A percentile compares a stretch with the other conserved stretches of the same genome.
Evolutionary conservation across 2,329 filamentous ascomycete genomes (phyloP).

Genomic region (Ceratocystis alfenasii): DNA sequence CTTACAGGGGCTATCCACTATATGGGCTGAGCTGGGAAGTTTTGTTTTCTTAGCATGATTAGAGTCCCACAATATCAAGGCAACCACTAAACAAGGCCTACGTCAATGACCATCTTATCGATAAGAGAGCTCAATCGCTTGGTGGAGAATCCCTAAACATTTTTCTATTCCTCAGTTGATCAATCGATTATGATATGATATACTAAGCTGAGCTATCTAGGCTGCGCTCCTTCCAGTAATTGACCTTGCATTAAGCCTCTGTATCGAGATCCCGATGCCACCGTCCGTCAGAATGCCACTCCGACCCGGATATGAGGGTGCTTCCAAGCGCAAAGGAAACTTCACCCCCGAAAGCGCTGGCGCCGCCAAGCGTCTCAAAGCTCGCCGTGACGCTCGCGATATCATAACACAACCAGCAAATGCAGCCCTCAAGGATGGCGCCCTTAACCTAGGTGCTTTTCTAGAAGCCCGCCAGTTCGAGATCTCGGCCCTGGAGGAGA

Average conservation of each 20-base stretch:
- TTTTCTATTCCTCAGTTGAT: slow-evolving; percentile 1
- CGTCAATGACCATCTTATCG: slow-evolving; percentile 13
- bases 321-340: slow-evolving; percentile 14
- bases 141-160: slow-evolving; percentile 12
- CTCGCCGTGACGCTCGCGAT: slow-evolving; percentile 35
- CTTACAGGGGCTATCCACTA: neutral
- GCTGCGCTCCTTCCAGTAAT: neutral
- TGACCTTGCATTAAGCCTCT: neutral
- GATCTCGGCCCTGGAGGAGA: slow-evolving; percentile 71
- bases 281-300: slow-evolving; percentile 17
- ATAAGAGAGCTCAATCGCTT: slow-evolving; percentile 15
- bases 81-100: neutral
- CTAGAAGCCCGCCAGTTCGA: slow-evolving; percentile 78
- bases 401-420: slow-evolving; percentile 42
- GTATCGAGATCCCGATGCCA: neutral
- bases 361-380: slow-evolving; percentile 34
- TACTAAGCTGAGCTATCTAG: neutral
- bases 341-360: slow-evolving; percentile 13
- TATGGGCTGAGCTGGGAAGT: too few relatives aligned
- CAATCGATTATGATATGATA: neutral
- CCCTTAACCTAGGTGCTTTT: slow-evolving; percentile 76
- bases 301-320: slow-evolving; percentile 16
- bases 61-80: neutral
- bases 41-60: neutral
- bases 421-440: slow-evolving; percentile 52